These are phyloP conservation scores for Musa balbisiana DNA, from an alignment of 202 grass and related monocot species.

Conservation along the genomic window DNA sequence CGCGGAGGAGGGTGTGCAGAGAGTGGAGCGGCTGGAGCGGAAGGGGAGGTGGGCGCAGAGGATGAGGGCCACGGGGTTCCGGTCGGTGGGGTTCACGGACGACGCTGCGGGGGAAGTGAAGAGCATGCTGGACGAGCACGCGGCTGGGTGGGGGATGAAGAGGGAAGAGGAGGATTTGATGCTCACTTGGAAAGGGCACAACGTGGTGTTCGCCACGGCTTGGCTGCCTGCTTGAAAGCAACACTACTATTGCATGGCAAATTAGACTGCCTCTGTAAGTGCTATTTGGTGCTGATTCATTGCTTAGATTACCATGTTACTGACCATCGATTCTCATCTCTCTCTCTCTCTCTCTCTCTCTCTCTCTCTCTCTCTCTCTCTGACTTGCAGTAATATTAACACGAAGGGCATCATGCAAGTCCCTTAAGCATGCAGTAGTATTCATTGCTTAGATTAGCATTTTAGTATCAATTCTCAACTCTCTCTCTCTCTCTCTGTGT, in stretches of 20 bases:
- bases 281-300: not conserved
- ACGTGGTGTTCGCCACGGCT: slow-evolving; percentile 76
- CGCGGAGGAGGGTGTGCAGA: slow-evolving; percentile 62
- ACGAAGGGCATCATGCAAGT: too few species aligned
- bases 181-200: slow-evolving; percentile 96
- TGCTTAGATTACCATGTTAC: not conserved
- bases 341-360: too few species aligned
- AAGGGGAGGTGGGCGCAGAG: slow-evolving; percentile 62
- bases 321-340: too few species aligned
- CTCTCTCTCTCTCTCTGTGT: too few species aligned
- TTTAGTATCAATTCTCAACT: too few species aligned
- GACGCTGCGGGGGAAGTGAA: slow-evolving; percentile 69
- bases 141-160: slow-evolving; percentile 95
- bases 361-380: too few species aligned
- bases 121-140: slow-evolving; percentile 78
- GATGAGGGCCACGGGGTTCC: slow-evolving; percentile 72
- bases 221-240: slow-evolving; percentile 43
- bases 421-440: too few species aligned
- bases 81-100: slow-evolving; percentile 48
- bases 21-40: slow-evolving; percentile 71
- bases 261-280: not conserved
- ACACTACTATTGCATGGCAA: too few species aligned
- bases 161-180: slow-evolving; percentile 85
- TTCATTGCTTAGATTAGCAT: too few species aligned
- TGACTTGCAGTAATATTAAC: too few species aligned